Conservation (phyloP, 2,329 filamentous ascomycete species). For the Alternaria burnsii region DNA sequence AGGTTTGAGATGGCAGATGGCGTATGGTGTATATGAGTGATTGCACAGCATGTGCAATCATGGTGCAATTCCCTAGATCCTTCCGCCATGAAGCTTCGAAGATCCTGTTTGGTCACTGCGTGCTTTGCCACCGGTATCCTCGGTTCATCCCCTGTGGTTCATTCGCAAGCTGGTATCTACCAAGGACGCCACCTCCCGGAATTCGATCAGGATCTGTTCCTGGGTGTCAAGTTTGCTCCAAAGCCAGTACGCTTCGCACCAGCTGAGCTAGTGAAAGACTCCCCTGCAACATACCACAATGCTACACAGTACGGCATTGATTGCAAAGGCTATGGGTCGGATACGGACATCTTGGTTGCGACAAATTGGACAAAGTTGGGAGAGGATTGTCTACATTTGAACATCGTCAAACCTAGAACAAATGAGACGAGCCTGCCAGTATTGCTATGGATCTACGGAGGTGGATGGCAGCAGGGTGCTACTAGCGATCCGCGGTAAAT, state of each 20-base stretch:
- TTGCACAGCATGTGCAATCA: background rate
- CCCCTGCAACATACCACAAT: slow-evolving; percentile 25
- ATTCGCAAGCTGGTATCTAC: slow-evolving; percentile 38
- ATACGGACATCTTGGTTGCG: slow-evolving; percentile 34
- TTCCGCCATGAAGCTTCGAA: slow-evolving; percentile 11
- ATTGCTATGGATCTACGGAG: slow-evolving; percentile 47
- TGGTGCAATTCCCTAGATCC: background rate
- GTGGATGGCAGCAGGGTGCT: slow-evolving; percentile 44
- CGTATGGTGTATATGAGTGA: slow-evolving; percentile 3
- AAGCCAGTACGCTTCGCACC: slow-evolving; percentile 39
- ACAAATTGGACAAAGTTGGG: slow-evolving; percentile 35
- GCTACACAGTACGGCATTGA: slow-evolving; percentile 38
- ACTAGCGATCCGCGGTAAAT: slow-evolving; percentile 43
- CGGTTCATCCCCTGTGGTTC: slow-evolving; percentile 22
- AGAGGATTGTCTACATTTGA: slow-evolving; percentile 58
- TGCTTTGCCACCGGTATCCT: background rate
- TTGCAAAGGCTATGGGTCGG: slow-evolving; percentile 39
- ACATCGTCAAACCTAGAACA: slow-evolving; percentile 40
- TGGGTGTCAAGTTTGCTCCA: slow-evolving; percentile 43
- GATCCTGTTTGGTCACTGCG: background rate
- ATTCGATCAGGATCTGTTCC: slow-evolving; percentile 42
- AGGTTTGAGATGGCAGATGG: background rate
- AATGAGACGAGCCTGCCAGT: slow-evolving; percentile 34
- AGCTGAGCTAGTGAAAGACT: slow-evolving; percentile 23
- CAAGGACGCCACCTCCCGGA: slow-evolving; percentile 37